Base-by-base conservation (phyloP, 1,139 yeast species). In the Candida gigantensis region DNA sequence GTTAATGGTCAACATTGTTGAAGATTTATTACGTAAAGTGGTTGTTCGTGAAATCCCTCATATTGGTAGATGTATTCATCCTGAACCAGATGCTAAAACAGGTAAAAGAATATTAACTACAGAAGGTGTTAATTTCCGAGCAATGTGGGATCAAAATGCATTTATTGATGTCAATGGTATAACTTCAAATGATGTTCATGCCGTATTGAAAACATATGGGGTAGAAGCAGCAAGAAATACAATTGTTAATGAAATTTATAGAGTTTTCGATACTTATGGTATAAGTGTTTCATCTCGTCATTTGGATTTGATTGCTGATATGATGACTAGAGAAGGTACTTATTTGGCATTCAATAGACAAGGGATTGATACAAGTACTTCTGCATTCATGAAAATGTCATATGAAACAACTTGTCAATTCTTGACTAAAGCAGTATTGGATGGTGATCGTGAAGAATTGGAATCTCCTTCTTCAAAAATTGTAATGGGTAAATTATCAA, bases 191-290 rank as follows among this genome's bases (percentile, higher is more conserved):
- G 98, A 94, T 63, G 82, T 94, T 51, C 82, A 88, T 31, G 88
- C 96, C 13, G 96, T 94, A 5, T 74, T 94, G 53, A 77, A 74
- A 50, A 88, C 96, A 0, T 94, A 94, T 55, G 99, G 99, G 62
- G 98, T 92, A 38, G 99, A 94, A 66, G 98, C 98, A 30, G 98
- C 98, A 16, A 81, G 98, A 66, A 88, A 89, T 62, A 92, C 98
- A 26, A 87, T 94, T 69, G 97, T 90, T 28, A 84, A 88, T 53
- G 99, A 94, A 74, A 87, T 94, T 60, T 85, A 88, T 65, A 84
- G 88, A 53, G 98, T 94, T 55, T 94, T 94, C 79, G 88, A 88
- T 49, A 90, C 95, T 40, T 92, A 92, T 64, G 98, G 97, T 53
- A 94, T 94, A 59, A 72, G 90, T 45, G 98, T 94, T 45, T 86